A percentile compares a stretch with the other conserved stretches of the same genome.
Conservation (phyloP, 2,329 filamentous ascomycete genomes). For the Ophidiomyces ophidiicola region DNA sequence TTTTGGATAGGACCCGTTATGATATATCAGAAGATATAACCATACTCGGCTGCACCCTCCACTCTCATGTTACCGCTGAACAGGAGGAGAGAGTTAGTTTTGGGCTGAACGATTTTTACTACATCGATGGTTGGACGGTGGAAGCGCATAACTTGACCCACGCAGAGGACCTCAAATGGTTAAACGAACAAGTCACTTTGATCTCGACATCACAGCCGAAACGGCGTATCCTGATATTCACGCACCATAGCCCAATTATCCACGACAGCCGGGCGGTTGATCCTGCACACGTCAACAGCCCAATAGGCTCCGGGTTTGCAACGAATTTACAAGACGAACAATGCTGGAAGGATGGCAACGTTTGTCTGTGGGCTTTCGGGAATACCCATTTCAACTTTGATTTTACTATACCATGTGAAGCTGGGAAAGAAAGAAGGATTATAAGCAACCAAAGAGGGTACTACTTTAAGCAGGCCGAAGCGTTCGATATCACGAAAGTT, state of each 20-base stretch:
- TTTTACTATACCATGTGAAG: slow-evolving; percentile 21
- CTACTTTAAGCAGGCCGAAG: slow-evolving; percentile 27
- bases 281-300: slow-evolving; percentile 24
- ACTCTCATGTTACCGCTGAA: slow-evolving; percentile 36
- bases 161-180: slow-evolving; percentile 27
- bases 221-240: slow-evolving; percentile 29
- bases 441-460: slow-evolving; percentile 27
- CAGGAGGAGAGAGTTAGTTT: slow-evolving; percentile 30
- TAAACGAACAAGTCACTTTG: slow-evolving; percentile 28
- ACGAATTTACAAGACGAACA: slow-evolving; percentile 31
- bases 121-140: slow-evolving; percentile 30
- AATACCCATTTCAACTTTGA: slow-evolving; percentile 40
- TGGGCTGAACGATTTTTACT: slow-evolving; percentile 43
- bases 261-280: slow-evolving; percentile 21
- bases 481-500: slow-evolving; percentile 25
- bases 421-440: slow-evolving; percentile 24
- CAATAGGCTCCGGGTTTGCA: slow-evolving; percentile 29
- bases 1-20: slow-evolving; percentile 32
- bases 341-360: slow-evolving; percentile 30
- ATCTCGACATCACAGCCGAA: slow-evolving; percentile 23
- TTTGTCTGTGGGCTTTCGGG: slow-evolving; percentile 38
- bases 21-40: slow-evolving; percentile 28
- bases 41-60: slow-evolving; percentile 40
- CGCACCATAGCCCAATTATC: slow-evolving; percentile 28
- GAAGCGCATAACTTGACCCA: slow-evolving; percentile 24